Conservation (phyloP, 441 rosid genomes). For the Gossypium schwendimanii region DNA sequence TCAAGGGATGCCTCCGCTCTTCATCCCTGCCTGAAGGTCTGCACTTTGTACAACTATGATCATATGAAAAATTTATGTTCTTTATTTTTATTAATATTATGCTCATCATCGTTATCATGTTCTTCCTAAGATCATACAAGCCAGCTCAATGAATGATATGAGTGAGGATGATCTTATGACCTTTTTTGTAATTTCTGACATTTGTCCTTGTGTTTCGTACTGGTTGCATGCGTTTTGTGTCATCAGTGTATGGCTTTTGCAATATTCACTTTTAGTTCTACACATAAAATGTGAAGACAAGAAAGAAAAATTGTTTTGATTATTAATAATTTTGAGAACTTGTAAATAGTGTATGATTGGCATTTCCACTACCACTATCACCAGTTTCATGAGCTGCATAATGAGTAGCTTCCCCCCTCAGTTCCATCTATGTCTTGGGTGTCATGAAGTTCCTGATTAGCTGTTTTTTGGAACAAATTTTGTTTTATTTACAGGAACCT, state of each 20-base stretch:
- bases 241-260: not conserved
- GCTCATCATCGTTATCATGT: not conserved
- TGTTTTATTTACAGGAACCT: conserved; percentile 45
- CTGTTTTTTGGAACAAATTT: not conserved
- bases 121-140: not conserved
- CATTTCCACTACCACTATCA: not conserved
- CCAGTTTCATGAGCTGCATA: not conserved
- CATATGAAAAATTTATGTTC: not conserved
- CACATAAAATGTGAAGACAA: not conserved
- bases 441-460: not conserved
- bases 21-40: conserved; percentile 84
- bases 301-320: not conserved
- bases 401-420: not conserved
- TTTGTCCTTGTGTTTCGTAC: not conserved
- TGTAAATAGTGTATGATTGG: not conserved
- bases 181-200: not conserved
- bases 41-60: conserved; percentile 20
- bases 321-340: not conserved
- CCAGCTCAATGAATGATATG: not conserved
- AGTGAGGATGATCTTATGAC: not conserved
- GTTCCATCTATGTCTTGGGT: not conserved
- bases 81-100: not conserved
- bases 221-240: not conserved
- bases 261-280: not conserved
- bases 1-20: conserved; percentile 71